These are phyloP conservation scores for Cryptococcus depauperatus DNA, from an alignment of 1,284 basidiomycete species.

Conservation along the genomic window DNA sequence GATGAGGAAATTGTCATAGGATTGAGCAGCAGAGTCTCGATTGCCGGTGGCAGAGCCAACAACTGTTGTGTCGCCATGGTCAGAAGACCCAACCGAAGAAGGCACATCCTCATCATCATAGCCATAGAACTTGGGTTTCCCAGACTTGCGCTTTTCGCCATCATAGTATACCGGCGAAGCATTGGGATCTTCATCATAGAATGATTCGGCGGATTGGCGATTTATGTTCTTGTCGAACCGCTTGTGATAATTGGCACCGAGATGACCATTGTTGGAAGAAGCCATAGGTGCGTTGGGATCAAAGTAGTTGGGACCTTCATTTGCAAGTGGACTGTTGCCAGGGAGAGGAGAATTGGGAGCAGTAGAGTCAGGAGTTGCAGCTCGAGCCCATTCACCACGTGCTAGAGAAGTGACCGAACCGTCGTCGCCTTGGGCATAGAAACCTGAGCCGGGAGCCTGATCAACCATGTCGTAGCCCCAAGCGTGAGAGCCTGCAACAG, in stretches of 20 bases:
- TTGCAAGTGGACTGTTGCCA: constrained; percentile 18
- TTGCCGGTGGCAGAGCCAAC: constrained; percentile 18
- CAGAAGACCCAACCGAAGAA: constrained; percentile 43
- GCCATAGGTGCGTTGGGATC: constrained; percentile 25
- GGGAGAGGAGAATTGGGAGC: constrained; percentile 32
- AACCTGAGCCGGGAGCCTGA: constrained; percentile 10
- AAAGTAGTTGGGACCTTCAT: constrained; percentile 20
- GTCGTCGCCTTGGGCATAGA: constrained; percentile 26
- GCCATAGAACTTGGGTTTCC: constrained; percentile 48
- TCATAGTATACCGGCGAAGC: constrained; percentile 33
- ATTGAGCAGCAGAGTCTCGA: constrained; percentile 35
- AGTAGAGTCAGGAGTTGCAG: constrained; percentile 37
- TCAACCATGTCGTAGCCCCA: constrained; percentile 52
- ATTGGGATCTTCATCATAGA: constrained; percentile 45
- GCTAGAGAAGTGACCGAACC: constrained; percentile 31
- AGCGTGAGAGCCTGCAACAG: constrained; percentile 60
- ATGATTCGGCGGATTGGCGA: constrained; percentile 41
- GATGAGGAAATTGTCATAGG: constrained; percentile 71
- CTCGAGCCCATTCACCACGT: constrained; percentile 45
- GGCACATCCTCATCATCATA: constrained; percentile 53
- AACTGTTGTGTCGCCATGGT: constrained; percentile 36
- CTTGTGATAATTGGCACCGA: constrained; percentile 36
- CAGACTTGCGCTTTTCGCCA: constrained; percentile 26
- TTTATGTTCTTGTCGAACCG: constrained; percentile 36
- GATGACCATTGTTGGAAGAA: constrained; percentile 21